These are phyloP conservation scores for Gleditsia sinensis DNA, from an alignment of 306 rosid species.

Conservation along the genomic window DNA sequence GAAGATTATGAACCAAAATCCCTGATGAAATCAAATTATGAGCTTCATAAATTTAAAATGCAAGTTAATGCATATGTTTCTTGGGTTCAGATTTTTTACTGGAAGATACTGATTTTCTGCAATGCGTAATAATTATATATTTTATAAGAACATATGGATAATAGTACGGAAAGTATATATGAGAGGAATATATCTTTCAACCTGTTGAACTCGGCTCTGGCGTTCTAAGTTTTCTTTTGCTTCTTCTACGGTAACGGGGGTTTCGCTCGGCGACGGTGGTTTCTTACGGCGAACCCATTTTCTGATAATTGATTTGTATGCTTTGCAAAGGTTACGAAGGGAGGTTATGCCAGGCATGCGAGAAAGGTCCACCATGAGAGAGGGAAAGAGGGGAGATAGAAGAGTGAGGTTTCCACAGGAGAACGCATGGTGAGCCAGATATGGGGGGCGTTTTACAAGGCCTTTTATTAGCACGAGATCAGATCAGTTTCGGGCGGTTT, in stretches of 20 bases:
- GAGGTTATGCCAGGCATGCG: slow-evolving; percentile 35
- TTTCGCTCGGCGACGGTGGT: slow-evolving; percentile 4
- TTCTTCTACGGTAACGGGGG: not conserved
- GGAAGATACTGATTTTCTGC: too few relatives aligned
- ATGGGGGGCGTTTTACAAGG: not conserved
- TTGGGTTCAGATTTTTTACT: too few relatives aligned
- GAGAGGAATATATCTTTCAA: too few relatives aligned
- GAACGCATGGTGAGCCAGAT: slow-evolving; percentile 30
- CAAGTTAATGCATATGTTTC: too few relatives aligned
- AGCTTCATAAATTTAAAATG: too few relatives aligned
- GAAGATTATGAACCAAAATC: not conserved
- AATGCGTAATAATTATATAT: too few relatives aligned
- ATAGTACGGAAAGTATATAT: too few relatives aligned
- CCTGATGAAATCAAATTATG: not conserved
- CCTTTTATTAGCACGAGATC: slow-evolving; percentile 33
- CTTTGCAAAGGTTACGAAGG: slow-evolving; percentile 37
- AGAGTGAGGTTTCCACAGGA: slow-evolving; percentile 33
- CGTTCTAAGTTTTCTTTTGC: too few relatives aligned
- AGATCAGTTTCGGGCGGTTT: too few relatives aligned
- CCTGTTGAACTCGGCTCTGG: too few relatives aligned
- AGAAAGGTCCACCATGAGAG: slow-evolving; percentile 51
- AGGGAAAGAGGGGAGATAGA: slow-evolving; percentile 15
- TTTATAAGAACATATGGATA: too few relatives aligned
- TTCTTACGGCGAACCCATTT: slow-evolving; percentile 46
- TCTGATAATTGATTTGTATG: slow-evolving; percentile 50